phyloP scores from a whole-genome alignment of 345 rosid species.

The Eucalyptus tenuipes region DNA sequence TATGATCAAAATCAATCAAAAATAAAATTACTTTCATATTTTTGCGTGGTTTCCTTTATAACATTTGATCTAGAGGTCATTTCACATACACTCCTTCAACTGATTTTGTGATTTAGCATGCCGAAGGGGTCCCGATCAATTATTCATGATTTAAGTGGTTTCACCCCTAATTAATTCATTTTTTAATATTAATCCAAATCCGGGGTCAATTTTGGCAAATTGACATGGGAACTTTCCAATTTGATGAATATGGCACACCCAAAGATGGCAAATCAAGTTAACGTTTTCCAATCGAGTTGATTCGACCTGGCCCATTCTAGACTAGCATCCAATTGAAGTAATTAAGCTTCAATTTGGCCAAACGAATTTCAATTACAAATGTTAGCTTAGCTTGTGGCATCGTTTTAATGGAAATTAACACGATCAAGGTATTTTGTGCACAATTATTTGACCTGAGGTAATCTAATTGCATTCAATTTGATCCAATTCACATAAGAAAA shows the following conservation, averaged over 20 bases:
- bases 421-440: neutral
- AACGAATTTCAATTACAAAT: too few species aligned
- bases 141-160: too few species aligned
- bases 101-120: neutral
- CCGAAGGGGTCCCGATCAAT: neutral
- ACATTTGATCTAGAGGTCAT: neutral
- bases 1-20: neutral
- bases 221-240: neutral
- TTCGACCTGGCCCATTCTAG: neutral
- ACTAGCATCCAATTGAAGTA: neutral
- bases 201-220: neutral
- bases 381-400: neutral
- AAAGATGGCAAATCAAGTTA: neutral
- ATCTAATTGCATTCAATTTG: neutral
- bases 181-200: neutral
- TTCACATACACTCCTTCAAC: neutral
- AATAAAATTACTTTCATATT: too few species aligned
- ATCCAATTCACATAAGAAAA: neutral
- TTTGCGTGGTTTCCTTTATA: neutral
- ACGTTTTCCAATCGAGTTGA: accelerated
- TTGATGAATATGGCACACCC: neutral
- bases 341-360: neutral
- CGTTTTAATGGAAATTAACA: neutral
- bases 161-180: too few species aligned
- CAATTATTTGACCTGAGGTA: neutral